Conservation (phyloP, 2,329 filamentous ascomycete genomes). For the Chrysosporium keratinophilum region DNA sequence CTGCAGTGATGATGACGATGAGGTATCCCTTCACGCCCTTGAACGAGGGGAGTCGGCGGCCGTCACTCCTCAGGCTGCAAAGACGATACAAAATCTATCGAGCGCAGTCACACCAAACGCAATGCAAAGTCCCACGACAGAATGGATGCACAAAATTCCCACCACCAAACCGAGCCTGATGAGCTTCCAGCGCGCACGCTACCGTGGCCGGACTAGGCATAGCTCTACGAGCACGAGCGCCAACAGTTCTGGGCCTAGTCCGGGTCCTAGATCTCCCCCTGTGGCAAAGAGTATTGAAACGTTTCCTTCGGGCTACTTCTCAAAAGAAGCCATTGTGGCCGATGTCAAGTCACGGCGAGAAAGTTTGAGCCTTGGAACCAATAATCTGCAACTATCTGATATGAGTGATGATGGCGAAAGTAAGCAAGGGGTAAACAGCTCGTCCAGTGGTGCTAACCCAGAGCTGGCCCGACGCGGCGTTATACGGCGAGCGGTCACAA, state of each 20-base stretch:
- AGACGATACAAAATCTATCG: constrained; percentile 37
- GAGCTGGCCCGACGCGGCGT: constrained; percentile 59
- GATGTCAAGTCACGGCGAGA: constrained; percentile 57
- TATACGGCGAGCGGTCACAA: constrained; percentile 69
- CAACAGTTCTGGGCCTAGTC: constrained; percentile 57
- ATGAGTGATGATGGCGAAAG: constrained; percentile 69
- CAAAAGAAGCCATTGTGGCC: constrained; percentile 39
- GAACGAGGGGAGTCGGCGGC: constrained; percentile 68
- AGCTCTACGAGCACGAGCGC: constrained; percentile 61
- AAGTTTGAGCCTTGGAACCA: constrained; percentile 81
- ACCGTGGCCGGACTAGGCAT: constrained; percentile 52
- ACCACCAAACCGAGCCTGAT: constrained; percentile 65
- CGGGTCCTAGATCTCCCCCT: constrained; percentile 68
- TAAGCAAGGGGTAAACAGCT: constrained; percentile 26
- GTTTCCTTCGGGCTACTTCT: constrained; percentile 45
- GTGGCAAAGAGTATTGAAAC: constrained; percentile 47
- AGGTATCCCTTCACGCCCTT: constrained; percentile 51
- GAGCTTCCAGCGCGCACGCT: constrained; percentile 59
- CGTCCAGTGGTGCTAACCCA: constrained; percentile 24
- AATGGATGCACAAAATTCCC: constrained; percentile 57
- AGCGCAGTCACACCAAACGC: constrained; percentile 40
- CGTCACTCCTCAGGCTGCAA: constrained; percentile 68
- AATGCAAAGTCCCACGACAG: constrained; percentile 45
- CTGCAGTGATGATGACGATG: constrained; percentile 56
- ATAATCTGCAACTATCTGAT: constrained; percentile 70